These are phyloP conservation scores for Leishmania lainsoni DNA, from an alignment of 208 protist species.

Conservation along the genomic window DNA sequence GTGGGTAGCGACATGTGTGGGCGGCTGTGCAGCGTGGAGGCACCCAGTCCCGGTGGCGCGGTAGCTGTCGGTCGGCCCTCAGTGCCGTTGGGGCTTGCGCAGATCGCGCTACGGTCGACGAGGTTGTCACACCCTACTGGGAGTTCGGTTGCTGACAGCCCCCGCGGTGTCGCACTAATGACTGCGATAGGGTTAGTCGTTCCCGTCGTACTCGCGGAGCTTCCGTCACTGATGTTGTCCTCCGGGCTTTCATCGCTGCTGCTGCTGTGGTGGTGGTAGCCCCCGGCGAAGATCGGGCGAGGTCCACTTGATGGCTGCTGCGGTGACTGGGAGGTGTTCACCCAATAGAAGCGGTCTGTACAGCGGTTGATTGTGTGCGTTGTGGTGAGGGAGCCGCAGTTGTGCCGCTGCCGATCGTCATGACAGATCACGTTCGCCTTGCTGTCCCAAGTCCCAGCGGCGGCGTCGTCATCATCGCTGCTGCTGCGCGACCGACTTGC, in stretches of 20 bases:
- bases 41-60: neutral
- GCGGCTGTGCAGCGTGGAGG: neutral
- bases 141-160: neutral
- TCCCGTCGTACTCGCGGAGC: constrained; percentile 4
- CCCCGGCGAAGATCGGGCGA: neutral
- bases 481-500: neutral
- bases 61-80: neutral
- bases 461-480: constrained; percentile 5
- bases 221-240: constrained; percentile 10
- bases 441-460: neutral
- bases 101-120: neutral
- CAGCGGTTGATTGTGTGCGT: constrained; percentile 26
- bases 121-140: neutral
- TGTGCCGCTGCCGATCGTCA: neutral
- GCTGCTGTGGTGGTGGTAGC: neutral
- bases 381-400: neutral
- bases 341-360: neutral
- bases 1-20: constrained; percentile 27
- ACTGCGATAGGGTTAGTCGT: constrained; percentile 2
- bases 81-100: neutral
- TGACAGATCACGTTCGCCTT: neutral
- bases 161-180: constrained; percentile 29
- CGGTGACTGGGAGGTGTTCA: neutral
- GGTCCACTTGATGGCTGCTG: neutral
- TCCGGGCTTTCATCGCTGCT: neutral